Base-by-base conservation (phyloP, 257 asterid species). In the Solanum arcanum region DNA sequence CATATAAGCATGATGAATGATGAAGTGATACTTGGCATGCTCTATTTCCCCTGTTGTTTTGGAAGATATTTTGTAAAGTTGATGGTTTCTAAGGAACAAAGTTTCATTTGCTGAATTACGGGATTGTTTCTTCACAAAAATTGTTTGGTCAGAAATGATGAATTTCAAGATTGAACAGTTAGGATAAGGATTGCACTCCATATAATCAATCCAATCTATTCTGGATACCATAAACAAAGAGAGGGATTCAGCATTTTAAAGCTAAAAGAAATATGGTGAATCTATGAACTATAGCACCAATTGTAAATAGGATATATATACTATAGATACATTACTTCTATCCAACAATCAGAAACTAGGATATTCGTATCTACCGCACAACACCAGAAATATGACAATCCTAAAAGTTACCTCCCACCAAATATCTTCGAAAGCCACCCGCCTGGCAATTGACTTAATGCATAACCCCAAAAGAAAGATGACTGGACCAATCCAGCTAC, bases 391-490 rank as follows among this genome's bases (percentile, higher is more conserved):
- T 90, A 88, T 68, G 74, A 75, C 44, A 14, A 49, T 81, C 12
- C 85, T 47, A 91, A 90, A 84, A 90, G 94, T 86, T 92, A 97
- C 99, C 99, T 95, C 90, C 99, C 99, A 87, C 99, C 99, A 89
- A 94, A 94, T 87, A 91, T 84, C 91, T 93, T 97, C 14, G 99
- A 92, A 87, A 95, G 95, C 99, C 98, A 97, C 39, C 99, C 99
- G 77, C 99, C 99, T 18, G 99, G 99, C 92, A 97, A 91, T 91
- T 97, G 99, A 90, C 99, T 97, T 62, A 97, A 89, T 29, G 99
- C 99, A 93, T 97, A 97, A 73, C 99, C 99, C 99, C 99, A 97
- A 92, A 97, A 97, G 96, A 97, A 97, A 49, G 99, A 97, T 27
- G 99, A 95, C 87, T 97, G 99, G 85, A 97, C 98, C 94, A 97